phyloP scores from a whole-genome alignment of 148 eudicot genomes.

The Polygonum aviculare region DNA sequence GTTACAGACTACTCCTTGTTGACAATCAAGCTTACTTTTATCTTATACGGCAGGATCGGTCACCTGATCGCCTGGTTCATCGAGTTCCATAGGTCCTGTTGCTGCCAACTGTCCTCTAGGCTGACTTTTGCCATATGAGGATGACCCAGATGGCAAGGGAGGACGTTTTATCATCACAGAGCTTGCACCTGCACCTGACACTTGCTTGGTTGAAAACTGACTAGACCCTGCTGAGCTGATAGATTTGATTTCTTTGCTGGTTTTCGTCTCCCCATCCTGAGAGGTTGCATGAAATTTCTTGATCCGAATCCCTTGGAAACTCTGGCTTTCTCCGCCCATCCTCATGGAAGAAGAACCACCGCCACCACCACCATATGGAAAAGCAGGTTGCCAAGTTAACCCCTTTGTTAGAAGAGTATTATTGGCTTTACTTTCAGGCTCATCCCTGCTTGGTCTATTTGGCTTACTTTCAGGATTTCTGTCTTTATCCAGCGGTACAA shows the following conservation, averaged over 20 bases:
- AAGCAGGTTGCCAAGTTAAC: constrained; percentile 40
- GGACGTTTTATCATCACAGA: constrained; percentile 15
- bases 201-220: constrained; percentile 30
- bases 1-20: background rate
- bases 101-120: constrained; percentile 23
- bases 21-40: background rate
- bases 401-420: constrained; percentile 15
- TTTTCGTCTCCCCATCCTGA: constrained; percentile 34
- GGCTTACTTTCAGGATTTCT: constrained; percentile 41
- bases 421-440: constrained; percentile 26
- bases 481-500: constrained; percentile 32
- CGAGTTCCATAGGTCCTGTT: constrained; percentile 23
- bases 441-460: constrained; percentile 33
- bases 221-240: constrained; percentile 21
- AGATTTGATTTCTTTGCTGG: constrained; percentile 19
- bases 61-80: constrained; percentile 26
- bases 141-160: constrained; percentile 24
- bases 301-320: constrained; percentile 36
- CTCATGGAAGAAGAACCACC: constrained; percentile 10
- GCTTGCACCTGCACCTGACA: constrained; percentile 20
- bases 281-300: constrained; percentile 24
- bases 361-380: constrained; percentile 12
- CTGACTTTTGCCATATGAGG: constrained; percentile 23
- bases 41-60: constrained; percentile 15
- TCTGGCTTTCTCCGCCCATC: constrained; percentile 25